Conservation (phyloP, 1,139 yeast genomes). For the Zhuliangozyma parablackwelliae region DNA sequence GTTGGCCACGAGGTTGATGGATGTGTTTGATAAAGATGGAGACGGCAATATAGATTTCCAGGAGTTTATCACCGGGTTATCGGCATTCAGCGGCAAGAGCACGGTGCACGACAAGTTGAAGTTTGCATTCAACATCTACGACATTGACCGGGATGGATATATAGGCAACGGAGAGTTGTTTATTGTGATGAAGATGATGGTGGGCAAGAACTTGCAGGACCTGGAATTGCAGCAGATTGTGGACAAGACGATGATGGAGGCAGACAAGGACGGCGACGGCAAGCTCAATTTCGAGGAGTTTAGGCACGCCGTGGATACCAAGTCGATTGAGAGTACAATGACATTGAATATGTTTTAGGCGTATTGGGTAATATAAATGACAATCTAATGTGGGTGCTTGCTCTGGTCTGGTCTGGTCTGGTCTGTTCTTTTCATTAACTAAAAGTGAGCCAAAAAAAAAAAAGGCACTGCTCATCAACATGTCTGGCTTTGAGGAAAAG, state of each 20-base stretch:
- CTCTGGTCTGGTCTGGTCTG: no score
- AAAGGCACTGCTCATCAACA: no score
- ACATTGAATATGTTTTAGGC: slow-evolving; percentile 42
- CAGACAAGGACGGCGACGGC: slow-evolving; percentile 90
- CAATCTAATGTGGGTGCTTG: no score
- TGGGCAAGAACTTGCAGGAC: slow-evolving; percentile 83
- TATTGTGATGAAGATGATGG: slow-evolving; percentile 94
- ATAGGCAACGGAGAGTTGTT: slow-evolving; percentile 94
- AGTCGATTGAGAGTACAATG: slow-evolving; percentile 56
- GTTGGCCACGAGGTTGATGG: slow-evolving; percentile 82
- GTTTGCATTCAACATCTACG: slow-evolving; percentile 92
- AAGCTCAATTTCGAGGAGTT: slow-evolving; percentile 84
- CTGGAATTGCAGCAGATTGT: slow-evolving; percentile 91
- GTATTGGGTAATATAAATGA: no score
- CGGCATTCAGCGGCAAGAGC: slow-evolving; percentile 89
- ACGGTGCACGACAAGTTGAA: slow-evolving; percentile 75
- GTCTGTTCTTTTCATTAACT: no score
- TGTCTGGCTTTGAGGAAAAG: no score
- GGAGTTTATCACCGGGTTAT: slow-evolving; percentile 86
- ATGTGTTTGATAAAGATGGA: slow-evolving; percentile 89
- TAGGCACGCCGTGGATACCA: slow-evolving; percentile 65
- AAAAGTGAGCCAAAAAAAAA: no score
- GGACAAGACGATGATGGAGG: slow-evolving; percentile 93
- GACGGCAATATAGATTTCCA: slow-evolving; percentile 94
- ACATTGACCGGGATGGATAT: slow-evolving; percentile 91